A percentile compares a stretch with the other conserved stretches of the same genome.
These are phyloP conservation scores for Knufia petricola DNA, from an alignment of 2,329 filamentous ascomycete genomes.

Conservation along the genomic window DNA sequence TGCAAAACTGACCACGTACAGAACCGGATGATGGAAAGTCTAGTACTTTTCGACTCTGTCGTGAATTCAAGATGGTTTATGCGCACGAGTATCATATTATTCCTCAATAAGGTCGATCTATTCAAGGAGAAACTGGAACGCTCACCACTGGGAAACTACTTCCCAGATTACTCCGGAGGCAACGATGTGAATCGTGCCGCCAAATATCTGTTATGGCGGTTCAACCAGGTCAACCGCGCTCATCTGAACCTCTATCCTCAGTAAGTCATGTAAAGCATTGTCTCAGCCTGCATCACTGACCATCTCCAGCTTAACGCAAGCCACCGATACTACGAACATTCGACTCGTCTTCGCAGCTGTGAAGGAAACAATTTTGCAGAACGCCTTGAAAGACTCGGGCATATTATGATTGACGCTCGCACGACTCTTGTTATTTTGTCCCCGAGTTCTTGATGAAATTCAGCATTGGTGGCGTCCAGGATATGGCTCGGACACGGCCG, in stretches of 20 bases:
- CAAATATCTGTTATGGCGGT: slow-evolving; percentile 95
- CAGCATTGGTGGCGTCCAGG: slow-evolving; percentile 6
- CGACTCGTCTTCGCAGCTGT: slow-evolving; percentile 95
- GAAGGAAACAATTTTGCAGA: slow-evolving; percentile 97
- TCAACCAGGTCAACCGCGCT: slow-evolving; percentile 95
- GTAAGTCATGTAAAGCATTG: slow-evolving; percentile 63
- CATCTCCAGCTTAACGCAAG: slow-evolving; percentile 73
- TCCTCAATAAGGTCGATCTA: slow-evolving; percentile 97
- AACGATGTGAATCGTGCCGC: slow-evolving; percentile 97
- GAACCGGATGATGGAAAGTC: slow-evolving; percentile 99
- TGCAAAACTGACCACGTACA: slow-evolving; percentile 32
- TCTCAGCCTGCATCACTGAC: too few species aligned
- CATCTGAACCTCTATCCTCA: slow-evolving; percentile 96
- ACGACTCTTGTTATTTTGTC: slow-evolving; percentile 5
- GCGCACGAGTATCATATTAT: slow-evolving; percentile 95
- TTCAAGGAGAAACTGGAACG: slow-evolving; percentile 90
- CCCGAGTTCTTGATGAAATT: slow-evolving; percentile 4
- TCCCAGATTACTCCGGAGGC: slow-evolving; percentile 93
- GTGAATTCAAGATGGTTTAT: slow-evolving; percentile 99
- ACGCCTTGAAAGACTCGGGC: slow-evolving; percentile 93
- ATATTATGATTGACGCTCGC: slow-evolving; percentile 56
- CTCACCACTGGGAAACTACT: slow-evolving; percentile 87
- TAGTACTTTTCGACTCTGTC: slow-evolving; percentile 93
- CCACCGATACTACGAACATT: slow-evolving; percentile 97
- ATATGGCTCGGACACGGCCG: neutral